These are phyloP conservation scores for Candolleomyces aberdarensis DNA, from an alignment of 768 basidiomycete species.

Conservation along the genomic window DNA sequence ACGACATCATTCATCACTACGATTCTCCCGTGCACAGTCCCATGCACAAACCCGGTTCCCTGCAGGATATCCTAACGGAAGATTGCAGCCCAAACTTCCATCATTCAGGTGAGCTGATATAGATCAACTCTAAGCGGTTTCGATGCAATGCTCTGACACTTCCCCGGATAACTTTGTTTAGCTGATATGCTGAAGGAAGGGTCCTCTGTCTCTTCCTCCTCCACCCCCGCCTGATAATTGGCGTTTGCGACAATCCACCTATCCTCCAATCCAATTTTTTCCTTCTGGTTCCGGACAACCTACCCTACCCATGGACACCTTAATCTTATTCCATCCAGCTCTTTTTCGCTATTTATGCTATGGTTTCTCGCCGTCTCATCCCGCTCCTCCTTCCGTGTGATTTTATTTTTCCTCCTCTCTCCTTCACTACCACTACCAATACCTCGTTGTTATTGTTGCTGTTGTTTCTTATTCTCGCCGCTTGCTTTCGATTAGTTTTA, in stretches of 20 bases:
- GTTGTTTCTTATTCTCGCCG: too few relatives aligned
- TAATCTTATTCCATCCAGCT: neutral
- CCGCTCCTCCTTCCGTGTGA: neutral
- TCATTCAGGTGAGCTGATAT: constrained; percentile 44
- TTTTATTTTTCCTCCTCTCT: neutral
- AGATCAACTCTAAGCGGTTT: neutral
- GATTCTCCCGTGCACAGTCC: constrained; percentile 30
- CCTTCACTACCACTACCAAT: too few relatives aligned
- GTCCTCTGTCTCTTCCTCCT: too few relatives aligned
- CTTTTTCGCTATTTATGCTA: neutral
- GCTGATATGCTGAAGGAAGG: too few relatives aligned
- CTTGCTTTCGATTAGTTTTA: too few relatives aligned
- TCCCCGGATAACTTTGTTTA: too few relatives aligned
- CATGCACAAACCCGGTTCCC: constrained; percentile 37
- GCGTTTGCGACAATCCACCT: too few relatives aligned
- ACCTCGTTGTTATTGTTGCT: too few relatives aligned
- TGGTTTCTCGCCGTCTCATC: neutral
- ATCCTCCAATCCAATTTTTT: too few relatives aligned
- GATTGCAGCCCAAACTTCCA: constrained; percentile 68
- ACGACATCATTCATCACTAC: constrained; percentile 24
- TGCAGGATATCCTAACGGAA: constrained; percentile 58
- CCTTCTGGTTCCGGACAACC: neutral
- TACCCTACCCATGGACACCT: neutral
- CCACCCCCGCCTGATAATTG: too few relatives aligned
- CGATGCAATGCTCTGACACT: neutral